Evolutionary conservation across 83 land plant genomes (phyloP), one percentile per base, ranked within the genome.

Genomic region (Diphasiastrum complanatum): DNA sequence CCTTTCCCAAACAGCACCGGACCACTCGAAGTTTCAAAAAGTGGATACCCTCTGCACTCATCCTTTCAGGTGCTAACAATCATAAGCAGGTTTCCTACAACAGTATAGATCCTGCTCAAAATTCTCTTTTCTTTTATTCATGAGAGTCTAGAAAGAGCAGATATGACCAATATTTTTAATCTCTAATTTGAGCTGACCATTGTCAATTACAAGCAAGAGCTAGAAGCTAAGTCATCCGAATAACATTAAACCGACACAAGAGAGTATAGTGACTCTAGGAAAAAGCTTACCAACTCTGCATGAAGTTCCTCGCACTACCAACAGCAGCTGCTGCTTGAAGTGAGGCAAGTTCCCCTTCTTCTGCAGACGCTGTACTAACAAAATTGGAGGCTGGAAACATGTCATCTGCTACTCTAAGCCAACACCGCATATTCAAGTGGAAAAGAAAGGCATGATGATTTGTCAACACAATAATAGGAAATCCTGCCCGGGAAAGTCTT

Each of bases 341-440:
- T 19, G 79, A 75, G 38, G 91, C 95, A 49, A 92, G 80, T 61
- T 92, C 97, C 47, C 97, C 90, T 54, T 75, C 76, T 20, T 78
- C 79, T 69, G 53, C 37, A 18, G 87, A 29, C 26, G 16, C 24
- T 37, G 68, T 69, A 40, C 73, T 85, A 45, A 89, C 66, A 65
- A 92, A 87, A 72, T 81, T 88, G 49, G 98, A 88, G 47, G 84
- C 83, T 40, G 96, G 90, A 47, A 92, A 92, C 47, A 74, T 75
- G 61, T 89, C 96, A 69, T 89, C 98, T 19, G 91, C 98, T 24
- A 93, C 81, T 58, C 98, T 75, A 50, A 89, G 75, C 98, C 98
- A 93, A 49, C 91, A 85, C 80, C 56, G 76, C 74, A 93, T 75
- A 63, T 70, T 75, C 76, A 80, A 66, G 61, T 93, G 91, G 74